Base-by-base conservation (phyloP, 2,329 filamentous ascomycete species). In the Didymella sp. region DNA sequence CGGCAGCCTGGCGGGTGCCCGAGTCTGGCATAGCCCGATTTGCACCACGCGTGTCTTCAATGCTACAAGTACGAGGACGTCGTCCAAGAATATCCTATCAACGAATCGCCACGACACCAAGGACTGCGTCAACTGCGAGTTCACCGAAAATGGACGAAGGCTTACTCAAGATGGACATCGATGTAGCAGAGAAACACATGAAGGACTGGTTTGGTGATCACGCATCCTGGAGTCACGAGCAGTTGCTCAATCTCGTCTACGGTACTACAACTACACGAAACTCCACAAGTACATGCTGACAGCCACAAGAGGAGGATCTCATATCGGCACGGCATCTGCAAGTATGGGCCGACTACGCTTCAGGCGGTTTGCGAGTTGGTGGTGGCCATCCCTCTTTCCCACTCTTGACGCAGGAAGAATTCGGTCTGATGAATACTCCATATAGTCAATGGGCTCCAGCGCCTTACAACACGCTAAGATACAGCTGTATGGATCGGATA, bases 191-290 rank as follows among this genome's bases (percentile, higher is more conserved):
- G 24, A 49, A 55, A 28, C 40, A 43, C 13, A 30, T 55, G 50
- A 63, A 58, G 21, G 31, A 63, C 3, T 45, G 33, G 37, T 51
- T 59, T n/a, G 59, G 61, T 15, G 59, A 63, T 33, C 48, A 61
- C 21, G 56, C 45, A n/a, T 52, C 43, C 8, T 60, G 57, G 61
- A 46, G 46, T 28, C 59, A 62, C 35, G 49, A 60, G 13, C 55
- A 60, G 49, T 45, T 64, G 2, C 31, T 37, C 13, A 47, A 28
- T 1, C 44, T 47, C 13, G 15, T 21, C 7, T 47, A 47, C 17
- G n/a, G 44, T 47, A 27, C 21, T 21, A n/a, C 11, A 21, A 31
- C 1, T 35, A 11, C 1, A 12, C 4, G 8, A 19, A 46, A 46
- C 3, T n/a, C 17, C 4, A n/a, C 12, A 21, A 6, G 2, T 15